Evolutionary conservation across 75 land plant genomes (phyloP).

Genomic region (Pseudotsuga menziesii): DNA sequence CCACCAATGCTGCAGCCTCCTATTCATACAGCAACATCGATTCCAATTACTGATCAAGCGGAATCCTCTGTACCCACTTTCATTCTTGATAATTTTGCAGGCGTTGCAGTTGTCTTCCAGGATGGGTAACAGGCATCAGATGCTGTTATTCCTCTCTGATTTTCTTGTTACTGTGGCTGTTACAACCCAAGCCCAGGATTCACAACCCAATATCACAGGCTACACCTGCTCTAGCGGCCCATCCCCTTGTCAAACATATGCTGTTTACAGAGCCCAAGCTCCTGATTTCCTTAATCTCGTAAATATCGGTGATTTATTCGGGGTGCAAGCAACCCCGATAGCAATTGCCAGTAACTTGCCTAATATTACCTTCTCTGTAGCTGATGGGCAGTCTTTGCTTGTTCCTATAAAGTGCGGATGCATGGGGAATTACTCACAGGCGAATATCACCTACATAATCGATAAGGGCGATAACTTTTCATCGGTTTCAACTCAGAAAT

Average conservation of each 20-base stretch:
- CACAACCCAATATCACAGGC: background rate
- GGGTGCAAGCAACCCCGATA: conserved; percentile 12
- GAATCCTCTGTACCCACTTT: background rate
- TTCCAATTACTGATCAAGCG: too few species aligned
- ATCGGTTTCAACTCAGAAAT: conserved; percentile 29
- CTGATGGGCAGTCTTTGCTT: conserved; percentile 35
- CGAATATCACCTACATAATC: conserved; percentile 40
- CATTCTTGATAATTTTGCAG: background rate
- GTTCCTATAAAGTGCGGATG: conserved; percentile 60
- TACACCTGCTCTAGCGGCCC: conserved; percentile 7
- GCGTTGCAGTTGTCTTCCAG: background rate
- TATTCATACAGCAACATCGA: too few species aligned
- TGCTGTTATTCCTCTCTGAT: background rate
- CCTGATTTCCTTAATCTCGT: conserved; percentile 19
- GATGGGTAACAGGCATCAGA: background rate
- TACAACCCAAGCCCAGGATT: background rate
- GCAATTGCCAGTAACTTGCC: conserved; percentile 27
- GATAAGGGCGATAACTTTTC: conserved; percentile 48
- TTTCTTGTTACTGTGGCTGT: background rate
- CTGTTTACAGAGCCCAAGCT: conserved; percentile 23
- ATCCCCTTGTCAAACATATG: conserved; percentile 25
- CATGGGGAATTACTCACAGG: conserved; percentile 35
- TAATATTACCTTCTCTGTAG: conserved; percentile 13
- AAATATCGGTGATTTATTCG: conserved; percentile 40
- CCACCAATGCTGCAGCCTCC: too few species aligned